These are phyloP conservation scores for Graphiopsis chlorocephala DNA, from an alignment of 2,329 filamentous ascomycete species.

Conservation along the genomic window DNA sequence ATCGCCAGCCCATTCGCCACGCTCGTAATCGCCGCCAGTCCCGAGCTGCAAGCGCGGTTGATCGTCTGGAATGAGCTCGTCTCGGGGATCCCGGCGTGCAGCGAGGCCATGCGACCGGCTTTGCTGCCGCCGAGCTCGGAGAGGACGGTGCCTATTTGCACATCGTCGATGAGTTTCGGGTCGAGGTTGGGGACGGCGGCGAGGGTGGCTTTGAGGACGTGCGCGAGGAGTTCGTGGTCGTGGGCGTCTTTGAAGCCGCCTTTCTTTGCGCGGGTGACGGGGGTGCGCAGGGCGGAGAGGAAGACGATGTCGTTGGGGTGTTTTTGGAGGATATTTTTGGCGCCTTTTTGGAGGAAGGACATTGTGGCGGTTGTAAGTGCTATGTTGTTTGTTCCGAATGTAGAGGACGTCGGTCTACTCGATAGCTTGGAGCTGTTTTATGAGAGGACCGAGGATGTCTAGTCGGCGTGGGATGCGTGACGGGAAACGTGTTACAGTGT, in stretches of 20 bases:
- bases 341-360: slow-evolving; percentile 50
- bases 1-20: slow-evolving; percentile 73
- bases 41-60: slow-evolving; percentile 81
- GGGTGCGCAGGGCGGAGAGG: slow-evolving; percentile 84
- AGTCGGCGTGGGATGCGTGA: not conserved
- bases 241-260: slow-evolving; percentile 83
- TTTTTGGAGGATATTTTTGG: slow-evolving; percentile 75
- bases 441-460: not conserved
- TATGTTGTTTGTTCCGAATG: not conserved
- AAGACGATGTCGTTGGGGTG: slow-evolving; percentile 80
- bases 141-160: slow-evolving; percentile 83
- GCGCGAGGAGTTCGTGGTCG: slow-evolving; percentile 80
- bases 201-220: slow-evolving; percentile 65
- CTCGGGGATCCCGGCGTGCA: slow-evolving; percentile 74
- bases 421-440: not conserved
- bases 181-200: slow-evolving; percentile 70
- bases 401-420: not conserved
- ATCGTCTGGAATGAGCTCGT: slow-evolving; percentile 78
- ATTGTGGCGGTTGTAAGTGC: not conserved
- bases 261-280: slow-evolving; percentile 78
- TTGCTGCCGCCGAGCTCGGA: slow-evolving; percentile 88
- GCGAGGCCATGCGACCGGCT: slow-evolving; percentile 85
- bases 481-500: not conserved
- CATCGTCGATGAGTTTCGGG: slow-evolving; percentile 69
- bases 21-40: slow-evolving; percentile 71